These are phyloP conservation scores for Vairimorpha necatrix DNA, from an alignment of 371 early-diverging fungal genomes.

Conservation along the genomic window DNA sequence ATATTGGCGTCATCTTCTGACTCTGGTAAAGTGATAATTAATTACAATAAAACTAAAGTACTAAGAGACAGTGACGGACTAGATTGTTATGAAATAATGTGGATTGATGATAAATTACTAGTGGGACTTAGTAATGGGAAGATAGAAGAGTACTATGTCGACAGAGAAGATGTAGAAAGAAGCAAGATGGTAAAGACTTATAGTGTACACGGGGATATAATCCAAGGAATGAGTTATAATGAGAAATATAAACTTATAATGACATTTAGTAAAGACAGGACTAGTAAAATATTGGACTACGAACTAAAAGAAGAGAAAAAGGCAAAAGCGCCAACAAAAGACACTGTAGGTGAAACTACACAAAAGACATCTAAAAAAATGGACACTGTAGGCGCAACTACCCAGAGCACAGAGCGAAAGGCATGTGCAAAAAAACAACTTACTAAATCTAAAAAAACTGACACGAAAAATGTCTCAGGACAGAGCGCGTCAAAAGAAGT, in stretches of 20 bases:
- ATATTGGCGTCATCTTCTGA: slow-evolving; percentile 59
- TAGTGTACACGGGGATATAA: slow-evolving; percentile 44
- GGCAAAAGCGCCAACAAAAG: no score
- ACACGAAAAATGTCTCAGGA: no score
- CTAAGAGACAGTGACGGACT: slow-evolving; percentile 55
- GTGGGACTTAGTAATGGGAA: slow-evolving; percentile 46
- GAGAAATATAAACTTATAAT: slow-evolving; percentile 18
- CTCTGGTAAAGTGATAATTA: slow-evolving; percentile 57
- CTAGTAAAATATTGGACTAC: slow-evolving; percentile 41
- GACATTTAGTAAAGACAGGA: slow-evolving; percentile 52
- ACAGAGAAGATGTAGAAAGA: neutral
- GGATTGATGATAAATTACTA: slow-evolving; percentile 44
- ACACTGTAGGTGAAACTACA: no score
- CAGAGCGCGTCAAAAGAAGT: no score
- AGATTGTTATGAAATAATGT: slow-evolving; percentile 61
- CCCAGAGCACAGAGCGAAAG: no score
- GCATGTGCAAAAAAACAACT: no score
- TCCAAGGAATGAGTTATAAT: slow-evolving; percentile 57
- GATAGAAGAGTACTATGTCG: slow-evolving; percentile 38
- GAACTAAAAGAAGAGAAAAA: no score
- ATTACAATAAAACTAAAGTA: neutral
- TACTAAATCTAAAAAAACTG: no score
- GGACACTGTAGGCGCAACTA: no score
- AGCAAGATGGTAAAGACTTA: slow-evolving; percentile 32
- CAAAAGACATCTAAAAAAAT: no score